phyloP scores from a whole-genome alignment of 768 basidiomycete genomes.

The Pulveroboletus sp. region DNA sequence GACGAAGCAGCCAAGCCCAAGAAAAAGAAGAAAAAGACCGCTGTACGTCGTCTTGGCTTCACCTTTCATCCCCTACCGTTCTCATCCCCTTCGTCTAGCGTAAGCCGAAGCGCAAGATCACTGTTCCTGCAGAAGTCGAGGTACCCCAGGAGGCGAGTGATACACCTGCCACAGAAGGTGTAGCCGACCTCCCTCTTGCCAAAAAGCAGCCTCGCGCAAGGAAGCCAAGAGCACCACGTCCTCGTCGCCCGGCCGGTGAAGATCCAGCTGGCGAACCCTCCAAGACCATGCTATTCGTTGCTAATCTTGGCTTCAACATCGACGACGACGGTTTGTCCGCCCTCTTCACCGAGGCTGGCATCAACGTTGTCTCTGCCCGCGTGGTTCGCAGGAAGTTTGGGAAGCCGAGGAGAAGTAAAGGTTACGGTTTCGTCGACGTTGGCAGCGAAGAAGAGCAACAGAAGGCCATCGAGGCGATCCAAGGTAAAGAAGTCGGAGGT shows the following conservation, averaged over 20 bases:
- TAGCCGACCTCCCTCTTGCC: slow-evolving; percentile 33
- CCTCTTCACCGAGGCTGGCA: slow-evolving; percentile 83
- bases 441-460: slow-evolving; percentile 83
- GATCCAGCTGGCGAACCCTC: slow-evolving; percentile 86
- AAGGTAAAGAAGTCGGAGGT: slow-evolving; percentile 85
- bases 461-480: slow-evolving; percentile 82
- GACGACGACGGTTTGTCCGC: slow-evolving; percentile 76
- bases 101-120: slow-evolving; percentile 41
- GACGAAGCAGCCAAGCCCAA: slow-evolving; percentile 61
- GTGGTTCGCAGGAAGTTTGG: slow-evolving; percentile 86
- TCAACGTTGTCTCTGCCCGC: slow-evolving; percentile 79
- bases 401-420: slow-evolving; percentile 83
- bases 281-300: slow-evolving; percentile 88
- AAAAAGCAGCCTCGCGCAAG: slow-evolving; percentile 47
- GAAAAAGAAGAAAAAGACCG: slow-evolving; percentile 75
- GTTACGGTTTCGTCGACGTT: slow-evolving; percentile 97
- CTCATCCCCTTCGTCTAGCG: slow-evolving; percentile 39
- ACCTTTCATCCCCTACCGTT: background rate
- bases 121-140: slow-evolving; percentile 34
- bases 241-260: slow-evolving; percentile 69
- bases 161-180: slow-evolving; percentile 34
- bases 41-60: slow-evolving; percentile 34
- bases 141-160: slow-evolving; percentile 25
- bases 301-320: slow-evolving; percentile 94
- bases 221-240: slow-evolving; percentile 54